Evolutionary conservation across 2,329 filamentous ascomycete genomes (phyloP).

Genomic region (Chaetothyriales sp.): DNA sequence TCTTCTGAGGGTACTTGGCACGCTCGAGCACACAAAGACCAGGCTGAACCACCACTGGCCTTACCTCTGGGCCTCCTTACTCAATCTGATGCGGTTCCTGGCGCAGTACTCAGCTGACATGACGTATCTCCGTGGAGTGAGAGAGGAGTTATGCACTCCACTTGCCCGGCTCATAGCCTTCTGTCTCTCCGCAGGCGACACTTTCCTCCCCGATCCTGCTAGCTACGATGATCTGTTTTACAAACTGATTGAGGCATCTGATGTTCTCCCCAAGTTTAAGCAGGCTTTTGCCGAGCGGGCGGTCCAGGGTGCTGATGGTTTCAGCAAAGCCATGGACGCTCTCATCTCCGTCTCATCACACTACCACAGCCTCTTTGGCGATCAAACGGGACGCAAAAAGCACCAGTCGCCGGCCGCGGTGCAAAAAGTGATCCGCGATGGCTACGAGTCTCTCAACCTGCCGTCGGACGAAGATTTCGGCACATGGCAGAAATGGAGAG

Average conservation of each 20-base stretch:
- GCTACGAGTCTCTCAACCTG: slow-evolving; percentile 87
- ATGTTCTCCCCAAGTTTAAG: slow-evolving; percentile 57
- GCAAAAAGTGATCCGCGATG: slow-evolving; percentile 81
- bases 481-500: slow-evolving; percentile 70
- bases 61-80: slow-evolving; percentile 77
- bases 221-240: slow-evolving; percentile 97
- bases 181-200: slow-evolving; percentile 73
- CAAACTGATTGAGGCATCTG: slow-evolving; percentile 84
- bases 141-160: slow-evolving; percentile 53
- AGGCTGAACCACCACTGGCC: slow-evolving; percentile 86
- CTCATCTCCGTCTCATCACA: slow-evolving; percentile 67
- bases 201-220: slow-evolving; percentile 72
- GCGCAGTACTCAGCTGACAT: slow-evolving; percentile 73
- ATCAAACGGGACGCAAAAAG: slow-evolving; percentile 37
- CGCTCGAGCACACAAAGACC: slow-evolving; percentile 66
- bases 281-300: slow-evolving; percentile 40
- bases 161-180: slow-evolving; percentile 73
- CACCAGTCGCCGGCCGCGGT: slow-evolving; percentile 65
- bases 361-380: slow-evolving; percentile 64
- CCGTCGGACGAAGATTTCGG: slow-evolving; percentile 76
- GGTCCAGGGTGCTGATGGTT: slow-evolving; percentile 16
- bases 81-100: slow-evolving; percentile 79
- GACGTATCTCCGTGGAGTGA: slow-evolving; percentile 42
- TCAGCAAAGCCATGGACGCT: slow-evolving; percentile 57
- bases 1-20: slow-evolving; percentile 66